Evolutionary conservation across 306 rosid genomes (phyloP).

Genomic region (Mucuna pruriens): DNA sequence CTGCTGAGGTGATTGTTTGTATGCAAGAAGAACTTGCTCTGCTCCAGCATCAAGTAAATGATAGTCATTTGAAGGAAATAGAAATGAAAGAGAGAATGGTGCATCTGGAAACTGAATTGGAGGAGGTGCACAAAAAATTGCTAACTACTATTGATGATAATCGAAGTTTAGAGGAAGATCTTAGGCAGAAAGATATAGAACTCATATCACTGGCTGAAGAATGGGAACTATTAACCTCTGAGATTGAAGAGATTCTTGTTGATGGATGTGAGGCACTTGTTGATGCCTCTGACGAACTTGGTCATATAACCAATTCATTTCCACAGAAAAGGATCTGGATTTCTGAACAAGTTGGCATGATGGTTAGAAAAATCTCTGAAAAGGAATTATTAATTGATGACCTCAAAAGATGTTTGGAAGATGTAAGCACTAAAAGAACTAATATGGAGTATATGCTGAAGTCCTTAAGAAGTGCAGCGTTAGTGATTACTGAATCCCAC

Average conservation of each 20-base stretch:
- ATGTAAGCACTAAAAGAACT: slow-evolving; percentile 81
- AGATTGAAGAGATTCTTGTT: slow-evolving; percentile 80
- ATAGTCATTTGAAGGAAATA: slow-evolving; percentile 64
- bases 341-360: slow-evolving; percentile 80
- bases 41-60: slow-evolving; percentile 79
- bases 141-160: slow-evolving; percentile 52
- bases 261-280: slow-evolving; percentile 71
- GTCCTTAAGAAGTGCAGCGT: slow-evolving; percentile 85
- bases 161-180: slow-evolving; percentile 56
- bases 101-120: slow-evolving; percentile 66
- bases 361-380: slow-evolving; percentile 66
- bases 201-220: slow-evolving; percentile 65
- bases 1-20: slow-evolving; percentile 91
- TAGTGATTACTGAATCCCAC: slow-evolving; percentile 84
- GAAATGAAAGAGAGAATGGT: slow-evolving; percentile 65
- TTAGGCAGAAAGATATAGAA: slow-evolving; percentile 61
- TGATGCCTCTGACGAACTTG: slow-evolving; percentile 74
- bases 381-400: slow-evolving; percentile 85
- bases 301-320: slow-evolving; percentile 67
- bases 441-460: slow-evolving; percentile 88
- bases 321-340: slow-evolving; percentile 92
- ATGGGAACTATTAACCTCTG: slow-evolving; percentile 70
- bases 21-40: slow-evolving; percentile 90
- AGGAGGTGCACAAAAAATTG: slow-evolving; percentile 61
- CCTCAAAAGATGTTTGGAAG: slow-evolving; percentile 79